Evolutionary conservation across 768 basidiomycete genomes (phyloP).

Genomic region (Russula compacta): DNA sequence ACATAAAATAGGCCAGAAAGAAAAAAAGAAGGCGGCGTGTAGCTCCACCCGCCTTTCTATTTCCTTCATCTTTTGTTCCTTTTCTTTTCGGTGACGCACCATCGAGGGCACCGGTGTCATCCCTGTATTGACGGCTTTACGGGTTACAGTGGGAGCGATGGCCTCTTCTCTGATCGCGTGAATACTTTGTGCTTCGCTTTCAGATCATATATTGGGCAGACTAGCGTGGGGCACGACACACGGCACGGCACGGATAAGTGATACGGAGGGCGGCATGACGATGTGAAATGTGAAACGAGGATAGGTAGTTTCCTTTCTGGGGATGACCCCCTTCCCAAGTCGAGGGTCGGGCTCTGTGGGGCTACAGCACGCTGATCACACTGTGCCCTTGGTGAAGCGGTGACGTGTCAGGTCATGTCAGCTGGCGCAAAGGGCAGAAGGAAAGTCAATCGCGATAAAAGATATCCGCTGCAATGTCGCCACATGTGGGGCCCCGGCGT

Average conservation of each 20-base stretch:
- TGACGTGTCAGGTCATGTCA: conserved; percentile 2
- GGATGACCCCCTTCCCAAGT: background rate
- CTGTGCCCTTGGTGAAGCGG: background rate
- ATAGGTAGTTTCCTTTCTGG: background rate
- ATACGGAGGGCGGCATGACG: background rate
- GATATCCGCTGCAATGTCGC: background rate
- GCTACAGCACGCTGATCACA: background rate
- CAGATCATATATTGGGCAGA: too few relatives aligned
- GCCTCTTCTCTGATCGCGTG: too few relatives aligned
- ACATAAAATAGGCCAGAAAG: too few relatives aligned
- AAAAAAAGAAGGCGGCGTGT: too few relatives aligned
- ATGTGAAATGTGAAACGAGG: background rate
- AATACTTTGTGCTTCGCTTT: too few relatives aligned
- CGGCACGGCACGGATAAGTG: background rate
- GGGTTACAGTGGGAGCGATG: too few relatives aligned
- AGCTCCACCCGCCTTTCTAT: background rate
- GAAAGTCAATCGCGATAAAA: conserved; percentile 2
- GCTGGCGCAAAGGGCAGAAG: background rate
- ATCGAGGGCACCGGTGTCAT: background rate
- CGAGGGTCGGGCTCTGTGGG: background rate
- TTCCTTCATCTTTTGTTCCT: too few relatives aligned
- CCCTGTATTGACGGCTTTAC: too few relatives aligned
- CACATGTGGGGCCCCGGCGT: conserved; percentile 4
- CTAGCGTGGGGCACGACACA: too few relatives aligned
- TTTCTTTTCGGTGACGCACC: background rate